phyloP scores from a whole-genome alignment of 2,329 filamentous ascomycete genomes.

The Apiospora saccharicola region DNA sequence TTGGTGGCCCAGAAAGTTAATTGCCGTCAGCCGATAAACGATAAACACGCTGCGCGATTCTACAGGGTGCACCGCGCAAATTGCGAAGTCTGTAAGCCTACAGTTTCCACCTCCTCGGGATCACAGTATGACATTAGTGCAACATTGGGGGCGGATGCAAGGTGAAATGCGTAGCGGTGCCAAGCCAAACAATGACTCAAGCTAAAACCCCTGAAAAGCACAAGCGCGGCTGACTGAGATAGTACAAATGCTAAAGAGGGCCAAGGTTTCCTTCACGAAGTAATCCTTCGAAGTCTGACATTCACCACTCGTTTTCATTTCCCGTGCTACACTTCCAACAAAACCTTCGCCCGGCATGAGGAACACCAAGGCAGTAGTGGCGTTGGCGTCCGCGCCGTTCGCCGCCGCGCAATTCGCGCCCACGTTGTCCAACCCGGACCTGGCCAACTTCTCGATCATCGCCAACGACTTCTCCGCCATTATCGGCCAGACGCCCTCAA shows the following conservation, averaged over 20 bases:
- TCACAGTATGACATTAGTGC: too few relatives aligned
- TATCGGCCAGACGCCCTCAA: slow-evolving; percentile 26
- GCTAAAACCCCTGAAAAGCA: neutral
- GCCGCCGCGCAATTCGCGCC: slow-evolving; percentile 10
- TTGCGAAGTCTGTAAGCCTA: too few relatives aligned
- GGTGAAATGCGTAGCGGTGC: neutral
- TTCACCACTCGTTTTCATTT: neutral
- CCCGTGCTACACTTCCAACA: neutral
- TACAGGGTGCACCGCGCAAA: too few relatives aligned
- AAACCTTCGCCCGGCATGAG: neutral
- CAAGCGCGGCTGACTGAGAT: neutral
- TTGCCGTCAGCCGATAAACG: neutral
- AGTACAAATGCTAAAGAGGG: neutral
- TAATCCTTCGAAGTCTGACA: neutral
- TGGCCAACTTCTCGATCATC: slow-evolving; percentile 28
- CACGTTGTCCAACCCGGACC: slow-evolving; percentile 25
- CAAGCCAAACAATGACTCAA: neutral
- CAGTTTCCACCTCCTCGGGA: too few relatives aligned
- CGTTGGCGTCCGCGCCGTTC: neutral
- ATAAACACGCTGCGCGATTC: neutral
- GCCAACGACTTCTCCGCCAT: slow-evolving; percentile 27
- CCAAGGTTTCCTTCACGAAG: neutral
- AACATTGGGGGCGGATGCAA: neutral
- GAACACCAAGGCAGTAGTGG: neutral
- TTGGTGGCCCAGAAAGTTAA: neutral